Evolutionary conservation across 2,329 filamentous ascomycete genomes (phyloP).

Genomic region (Penicillium sp.): DNA sequence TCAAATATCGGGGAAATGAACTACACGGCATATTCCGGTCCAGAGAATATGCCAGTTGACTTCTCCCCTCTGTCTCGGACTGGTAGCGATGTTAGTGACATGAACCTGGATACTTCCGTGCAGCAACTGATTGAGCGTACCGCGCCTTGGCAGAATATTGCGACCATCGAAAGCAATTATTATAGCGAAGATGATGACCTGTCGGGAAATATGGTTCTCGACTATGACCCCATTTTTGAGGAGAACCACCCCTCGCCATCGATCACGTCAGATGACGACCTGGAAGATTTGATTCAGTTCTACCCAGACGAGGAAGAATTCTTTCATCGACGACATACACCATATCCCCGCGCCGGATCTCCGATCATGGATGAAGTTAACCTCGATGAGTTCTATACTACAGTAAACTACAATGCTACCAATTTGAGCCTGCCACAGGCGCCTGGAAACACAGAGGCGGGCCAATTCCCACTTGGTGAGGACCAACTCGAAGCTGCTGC

Average conservation of each 20-base stretch:
- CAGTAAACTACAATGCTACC: constrained; percentile 16
- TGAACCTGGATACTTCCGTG: constrained; percentile 17
- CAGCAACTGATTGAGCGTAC: constrained; percentile 18
- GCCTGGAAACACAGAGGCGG: not conserved
- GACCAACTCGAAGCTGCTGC: constrained; percentile 14
- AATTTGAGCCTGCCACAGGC: constrained; percentile 9
- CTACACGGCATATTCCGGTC: constrained; percentile 1
- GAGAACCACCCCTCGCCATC: constrained; percentile 14
- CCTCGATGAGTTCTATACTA: constrained; percentile 30
- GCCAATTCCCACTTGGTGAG: constrained; percentile 5
- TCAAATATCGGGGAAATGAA: not conserved
- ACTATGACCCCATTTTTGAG: constrained; percentile 21
- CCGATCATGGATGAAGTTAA: constrained; percentile 22
- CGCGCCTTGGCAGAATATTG: constrained; percentile 14
- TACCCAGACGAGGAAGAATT: constrained; percentile 28
- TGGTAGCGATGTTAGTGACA: constrained; percentile 11
- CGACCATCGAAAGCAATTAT: constrained; percentile 16
- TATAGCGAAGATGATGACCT: constrained; percentile 17
- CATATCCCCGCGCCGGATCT: constrained; percentile 7
- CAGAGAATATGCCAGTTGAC: constrained; percentile 5
- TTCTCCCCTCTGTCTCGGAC: constrained; percentile 18
- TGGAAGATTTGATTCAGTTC: constrained; percentile 32
- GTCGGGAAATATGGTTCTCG: constrained; percentile 22
- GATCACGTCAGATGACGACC: constrained; percentile 23
- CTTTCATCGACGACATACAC: constrained; percentile 12